Evolutionary conservation across 1,284 basidiomycete genomes (phyloP).

Genomic region (Trametes sp.): DNA sequence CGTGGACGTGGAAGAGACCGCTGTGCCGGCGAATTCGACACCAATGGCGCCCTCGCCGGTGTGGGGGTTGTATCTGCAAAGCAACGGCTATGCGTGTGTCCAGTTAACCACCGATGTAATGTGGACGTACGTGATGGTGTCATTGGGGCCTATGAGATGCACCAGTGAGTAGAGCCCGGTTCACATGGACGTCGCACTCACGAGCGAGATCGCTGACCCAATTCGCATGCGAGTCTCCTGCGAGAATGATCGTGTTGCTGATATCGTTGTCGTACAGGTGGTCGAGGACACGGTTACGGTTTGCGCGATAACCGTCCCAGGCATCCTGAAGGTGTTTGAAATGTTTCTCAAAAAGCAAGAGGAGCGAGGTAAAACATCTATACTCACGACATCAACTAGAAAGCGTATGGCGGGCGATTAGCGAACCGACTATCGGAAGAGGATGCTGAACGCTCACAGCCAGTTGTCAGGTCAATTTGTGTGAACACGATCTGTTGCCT

Average conservation of each 20-base stretch:
- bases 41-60: slow-evolving; percentile 64
- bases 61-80: slow-evolving; percentile 49
- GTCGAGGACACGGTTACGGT: slow-evolving; percentile 62
- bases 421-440: slow-evolving; percentile 1
- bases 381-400: slow-evolving; percentile 36
- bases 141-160: slow-evolving; percentile 51
- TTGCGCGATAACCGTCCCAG: slow-evolving; percentile 71
- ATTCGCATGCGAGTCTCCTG: slow-evolving; percentile 73
- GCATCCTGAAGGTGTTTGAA: slow-evolving; percentile 50
- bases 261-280: slow-evolving; percentile 61
- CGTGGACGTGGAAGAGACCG: slow-evolving; percentile 61
- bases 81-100: too few relatives aligned
- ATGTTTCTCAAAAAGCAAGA: background rate
- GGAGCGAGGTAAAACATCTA: background rate
- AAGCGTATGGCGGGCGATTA: background rate
- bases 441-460: slow-evolving; percentile 43
- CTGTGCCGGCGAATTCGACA: slow-evolving; percentile 74
- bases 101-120: too few relatives aligned
- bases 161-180: background rate
- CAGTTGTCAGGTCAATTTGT: slow-evolving; percentile 51
- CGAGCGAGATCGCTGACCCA: slow-evolving; percentile 67
- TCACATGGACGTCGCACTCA: slow-evolving; percentile 39
- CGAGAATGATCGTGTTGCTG: slow-evolving; percentile 64
- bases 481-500: slow-evolving; percentile 67
- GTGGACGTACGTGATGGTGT: slow-evolving; percentile 50